phyloP scores from a whole-genome alignment of 1,139 yeast genomes.

The Yamadazyma spencermartinsiae region DNA sequence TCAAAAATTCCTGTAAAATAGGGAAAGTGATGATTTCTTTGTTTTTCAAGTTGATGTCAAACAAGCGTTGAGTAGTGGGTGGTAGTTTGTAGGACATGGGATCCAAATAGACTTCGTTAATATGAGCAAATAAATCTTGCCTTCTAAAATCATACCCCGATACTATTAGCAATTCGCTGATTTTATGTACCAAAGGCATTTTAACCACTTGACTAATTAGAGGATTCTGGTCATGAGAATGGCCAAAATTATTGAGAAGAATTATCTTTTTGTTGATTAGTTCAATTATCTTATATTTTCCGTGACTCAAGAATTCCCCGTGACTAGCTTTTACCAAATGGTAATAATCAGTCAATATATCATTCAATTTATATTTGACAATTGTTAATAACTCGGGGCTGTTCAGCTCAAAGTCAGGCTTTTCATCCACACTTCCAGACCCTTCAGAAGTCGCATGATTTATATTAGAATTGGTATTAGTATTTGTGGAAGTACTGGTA shows the following conservation, averaged over 20 bases:
- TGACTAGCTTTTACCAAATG: conserved; percentile 20
- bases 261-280: conserved; percentile 40
- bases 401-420: no score
- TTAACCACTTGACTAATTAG: conserved; percentile 7
- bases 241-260: conserved; percentile 22
- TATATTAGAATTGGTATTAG: no score
- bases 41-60: conserved; percentile 9
- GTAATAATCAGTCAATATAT: conserved; percentile 33
- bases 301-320: conserved; percentile 11
- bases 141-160: conserved; percentile 38
- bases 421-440: neutral
- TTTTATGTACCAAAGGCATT: conserved; percentile 21
- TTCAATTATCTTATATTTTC: conserved; percentile 29
- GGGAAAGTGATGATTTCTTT: conserved; percentile 21
- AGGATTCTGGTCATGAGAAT: conserved; percentile 4
- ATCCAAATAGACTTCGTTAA: conserved; percentile 14
- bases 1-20: conserved; percentile 20
- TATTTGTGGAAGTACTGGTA: no score
- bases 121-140: conserved; percentile 25
- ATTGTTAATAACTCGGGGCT: conserved; percentile 1
- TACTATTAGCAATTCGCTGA: conserved; percentile 30
- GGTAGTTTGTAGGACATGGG: conserved; percentile 1
- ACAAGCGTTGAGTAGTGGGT: conserved; percentile 5
- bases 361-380: conserved; percentile 17
- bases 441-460: neutral